Evolutionary conservation across 148 eudicot genomes (phyloP), one percentile per base, ranked within the genome.

Genomic region (Camellia japonica): DNA sequence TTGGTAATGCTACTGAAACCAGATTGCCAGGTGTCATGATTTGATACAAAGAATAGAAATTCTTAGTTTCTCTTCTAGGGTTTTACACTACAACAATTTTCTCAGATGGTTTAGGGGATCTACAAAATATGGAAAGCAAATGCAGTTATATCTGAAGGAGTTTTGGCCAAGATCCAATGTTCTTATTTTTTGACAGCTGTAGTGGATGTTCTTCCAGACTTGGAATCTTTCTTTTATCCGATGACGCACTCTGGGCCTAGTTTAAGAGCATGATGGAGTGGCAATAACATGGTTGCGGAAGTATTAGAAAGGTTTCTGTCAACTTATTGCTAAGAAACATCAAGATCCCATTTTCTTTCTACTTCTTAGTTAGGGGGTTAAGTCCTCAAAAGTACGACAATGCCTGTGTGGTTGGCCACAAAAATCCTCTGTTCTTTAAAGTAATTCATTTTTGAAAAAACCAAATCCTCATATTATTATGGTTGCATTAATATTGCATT

Each of bases 361-460:
- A 52, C 75, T 72, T 72, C 43, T 72, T 54, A 71, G 7, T 68
- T 68, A 43, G 58, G 19, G 7, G 16, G 10, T 51, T 41, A 70
- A 64, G 56, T 49, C 42, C 59, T 2, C 38, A 20, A 2, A 71
- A 69, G 42, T 49, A 49, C 20, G 38, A 71, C 60, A 70, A 11
- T 70, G 30, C 58, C 56, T 47, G n/a, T 49, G 16, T 71, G 62
- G 75, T 30, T 73, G 44, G 23, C 23, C 62, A 52, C 62, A 73
- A 14, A 20, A 73, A 38, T 52, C 75, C 16, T 13, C 11, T 54
- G 55, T 5, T 12, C 42, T 19, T 73, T 54, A 43, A 54, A 18
- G 2, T 46, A 41, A 44, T 20, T 14, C 16, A 1, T 19, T 56
- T 71, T 10, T 49, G 5, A 12, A 43, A 41, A 71, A 54, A 73